Evolutionary conservation across 164 flowering plant species (phyloP), one percentile per base, ranked within the genome.

Genomic region (Houttuynia cordata): DNA sequence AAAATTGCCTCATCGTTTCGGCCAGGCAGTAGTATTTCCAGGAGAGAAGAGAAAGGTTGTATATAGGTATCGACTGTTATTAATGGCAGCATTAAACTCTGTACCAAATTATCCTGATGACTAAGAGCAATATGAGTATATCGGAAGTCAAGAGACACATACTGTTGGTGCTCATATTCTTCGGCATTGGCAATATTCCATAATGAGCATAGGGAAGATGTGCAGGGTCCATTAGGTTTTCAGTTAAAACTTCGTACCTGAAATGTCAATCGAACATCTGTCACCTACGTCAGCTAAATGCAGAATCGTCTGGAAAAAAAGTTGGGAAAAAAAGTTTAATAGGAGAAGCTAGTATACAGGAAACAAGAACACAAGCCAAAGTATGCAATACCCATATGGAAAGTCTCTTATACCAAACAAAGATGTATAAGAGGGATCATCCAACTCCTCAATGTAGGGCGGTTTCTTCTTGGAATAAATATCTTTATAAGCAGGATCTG

Each of bases 161-260:
- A 82, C 81, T 77, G 62, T 71, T 68, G 65, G 14, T 14, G 2
- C 12, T 10, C 13, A 45, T 8, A 17, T 3, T 24, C 34, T 41
- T 53, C 24, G 67, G 75, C 40, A 59, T 40, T 64, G 51, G 64
- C 88, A 87, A 76, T 68, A 92, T 63, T 63, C 91, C 87, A 70
- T 86, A 80, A 73, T 92, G 98, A 54, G 96, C 88, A 64, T 92
- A 92, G 20, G 87, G 91, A 66, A 89, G 90, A 82, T 89, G 96
- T 65, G 96, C 75, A 70, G 96, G 98, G 71, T 92, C 98, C 96
- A 92, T 87, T 21, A 92, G 87, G 75, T 89, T 92, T 72, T 92
- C 96, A 52, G 71, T 72, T 73, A 89, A 68, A 67, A 92, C 73
- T 74, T 92, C 98, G 53, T 92, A 92, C 75, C 96, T 92, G 89